Conservation (phyloP, 1,284 basidiomycete species). For the Heterobasidion irregulare region DNA sequence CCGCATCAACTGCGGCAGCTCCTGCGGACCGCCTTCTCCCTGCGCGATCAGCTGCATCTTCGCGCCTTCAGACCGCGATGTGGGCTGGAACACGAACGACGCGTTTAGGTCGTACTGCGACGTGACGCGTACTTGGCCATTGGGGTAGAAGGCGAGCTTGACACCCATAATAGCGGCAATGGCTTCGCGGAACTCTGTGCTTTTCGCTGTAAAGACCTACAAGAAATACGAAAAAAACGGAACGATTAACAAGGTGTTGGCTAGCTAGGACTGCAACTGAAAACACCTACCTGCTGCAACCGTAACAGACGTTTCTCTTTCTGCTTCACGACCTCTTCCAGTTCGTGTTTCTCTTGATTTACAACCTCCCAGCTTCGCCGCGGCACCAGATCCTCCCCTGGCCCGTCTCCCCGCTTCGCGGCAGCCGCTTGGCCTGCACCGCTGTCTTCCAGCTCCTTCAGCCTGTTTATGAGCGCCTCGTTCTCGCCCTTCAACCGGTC, state of each 20-base stretch:
- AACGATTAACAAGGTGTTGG: too few relatives aligned
- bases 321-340: conserved; percentile 53
- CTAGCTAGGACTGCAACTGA: too few relatives aligned
- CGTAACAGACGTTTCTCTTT: conserved; percentile 72
- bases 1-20: conserved; percentile 55
- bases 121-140: conserved; percentile 77
- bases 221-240: too few relatives aligned
- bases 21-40: conserved; percentile 62
- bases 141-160: conserved; percentile 78
- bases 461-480: conserved; percentile 50
- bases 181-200: conserved; percentile 74
- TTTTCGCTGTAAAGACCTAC: conserved; percentile 66
- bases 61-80: conserved; percentile 25
- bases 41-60: conserved; percentile 64
- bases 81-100: conserved; percentile 65
- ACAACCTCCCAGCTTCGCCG: conserved; percentile 64
- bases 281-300: conserved; percentile 50
- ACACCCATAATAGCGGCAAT: conserved; percentile 77
- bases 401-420: conserved; percentile 11
- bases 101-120: conserved; percentile 70
- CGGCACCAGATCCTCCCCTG: conserved; percentile 41
- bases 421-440: conserved; percentile 14
- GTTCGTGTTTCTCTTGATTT: conserved; percentile 48
- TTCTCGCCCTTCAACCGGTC: conserved; percentile 72
- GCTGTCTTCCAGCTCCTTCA: conserved; percentile 46